These are phyloP conservation scores for Conoideocrella luteorostrata DNA, from an alignment of 2,329 filamentous ascomycete genomes.

Conservation along the genomic window DNA sequence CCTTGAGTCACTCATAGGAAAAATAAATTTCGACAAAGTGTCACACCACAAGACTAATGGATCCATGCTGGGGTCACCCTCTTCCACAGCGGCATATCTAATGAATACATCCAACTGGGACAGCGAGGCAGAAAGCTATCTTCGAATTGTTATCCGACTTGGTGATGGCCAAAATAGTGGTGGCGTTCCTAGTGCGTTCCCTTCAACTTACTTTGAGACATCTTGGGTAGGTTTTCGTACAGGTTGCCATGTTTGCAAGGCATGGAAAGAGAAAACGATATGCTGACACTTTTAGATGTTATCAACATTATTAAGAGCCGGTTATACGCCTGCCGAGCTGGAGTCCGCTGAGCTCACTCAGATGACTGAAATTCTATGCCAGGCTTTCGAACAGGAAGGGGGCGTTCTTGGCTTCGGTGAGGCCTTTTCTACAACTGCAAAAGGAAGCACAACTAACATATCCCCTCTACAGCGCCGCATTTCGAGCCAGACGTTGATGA, in stretches of 20 bases:
- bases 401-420: conserved; percentile 12
- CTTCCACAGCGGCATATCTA: conserved; percentile 16
- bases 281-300: not conserved
- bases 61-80: conserved; percentile 14
- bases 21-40: conserved; percentile 13
- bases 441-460: too few relatives aligned
- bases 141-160: conserved; percentile 6
- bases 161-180: conserved; percentile 3
- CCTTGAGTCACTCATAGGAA: conserved; percentile 14
- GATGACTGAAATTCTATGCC: conserved; percentile 2
- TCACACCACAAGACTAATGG: conserved; percentile 10
- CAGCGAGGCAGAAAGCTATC: conserved; percentile 13
- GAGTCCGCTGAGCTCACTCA: not conserved
- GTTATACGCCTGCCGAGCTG: conserved; percentile 6
- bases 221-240: conserved; percentile 1
- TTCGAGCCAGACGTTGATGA: conserved; percentile 13
- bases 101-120: conserved; percentile 11
- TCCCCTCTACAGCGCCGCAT: not conserved
- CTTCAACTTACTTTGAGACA: conserved; percentile 8
- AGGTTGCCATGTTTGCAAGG: too few relatives aligned
- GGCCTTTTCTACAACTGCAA: too few relatives aligned
- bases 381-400: conserved; percentile 1
- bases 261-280: too few relatives aligned
- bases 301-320: conserved; percentile 5
- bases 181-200: conserved; percentile 11